Evolutionary conservation across 2,329 filamentous ascomycete genomes (phyloP).

Genomic region (Phialocephala sp.): DNA sequence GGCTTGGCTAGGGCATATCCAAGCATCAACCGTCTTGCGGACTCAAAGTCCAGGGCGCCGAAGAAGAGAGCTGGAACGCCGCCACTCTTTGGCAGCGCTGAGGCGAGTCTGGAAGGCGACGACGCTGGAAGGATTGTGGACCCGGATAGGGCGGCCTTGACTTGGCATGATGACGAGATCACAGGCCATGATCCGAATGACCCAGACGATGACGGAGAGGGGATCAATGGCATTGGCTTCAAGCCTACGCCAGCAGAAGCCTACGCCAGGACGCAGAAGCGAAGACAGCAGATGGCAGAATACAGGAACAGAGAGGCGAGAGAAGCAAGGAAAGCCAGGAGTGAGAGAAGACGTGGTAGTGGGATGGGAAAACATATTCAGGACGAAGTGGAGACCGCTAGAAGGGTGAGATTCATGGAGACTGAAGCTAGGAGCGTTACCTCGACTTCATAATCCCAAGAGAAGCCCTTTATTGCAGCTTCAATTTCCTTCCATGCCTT

Average conservation of each 20-base stretch:
- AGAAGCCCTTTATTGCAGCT: not conserved
- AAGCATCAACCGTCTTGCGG: conserved; percentile 38
- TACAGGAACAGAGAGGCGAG: conserved; percentile 67
- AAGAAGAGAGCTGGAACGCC: conserved; percentile 38
- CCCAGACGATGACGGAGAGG: conserved; percentile 69
- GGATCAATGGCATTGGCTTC: conserved; percentile 72
- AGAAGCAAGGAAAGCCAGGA: conserved; percentile 63
- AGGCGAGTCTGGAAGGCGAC: conserved; percentile 18
- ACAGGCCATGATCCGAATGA: conserved; percentile 69
- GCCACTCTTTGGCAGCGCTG: conserved; percentile 26
- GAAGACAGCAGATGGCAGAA: conserved; percentile 65
- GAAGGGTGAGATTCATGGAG: conserved; percentile 41
- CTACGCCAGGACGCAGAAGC: conserved; percentile 60
- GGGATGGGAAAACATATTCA: conserved; percentile 24
- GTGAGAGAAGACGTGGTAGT: conserved; percentile 51
- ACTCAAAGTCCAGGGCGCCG: conserved; percentile 37
- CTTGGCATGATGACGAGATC: conserved; percentile 73
- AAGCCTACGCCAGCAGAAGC: conserved; percentile 67
- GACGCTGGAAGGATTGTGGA: conserved; percentile 30
- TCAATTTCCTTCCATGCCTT: not conserved
- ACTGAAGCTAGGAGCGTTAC: conserved; percentile 27
- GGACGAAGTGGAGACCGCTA: conserved; percentile 33
- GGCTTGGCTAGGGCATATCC: conserved; percentile 37
- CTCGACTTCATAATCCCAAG: conserved; percentile 22
- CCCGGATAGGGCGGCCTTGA: conserved; percentile 58